Evolutionary conservation across 2,329 filamentous ascomycete species (phyloP), one percentile per base, ranked within the genome.

Genomic region (Xylariales sp.): DNA sequence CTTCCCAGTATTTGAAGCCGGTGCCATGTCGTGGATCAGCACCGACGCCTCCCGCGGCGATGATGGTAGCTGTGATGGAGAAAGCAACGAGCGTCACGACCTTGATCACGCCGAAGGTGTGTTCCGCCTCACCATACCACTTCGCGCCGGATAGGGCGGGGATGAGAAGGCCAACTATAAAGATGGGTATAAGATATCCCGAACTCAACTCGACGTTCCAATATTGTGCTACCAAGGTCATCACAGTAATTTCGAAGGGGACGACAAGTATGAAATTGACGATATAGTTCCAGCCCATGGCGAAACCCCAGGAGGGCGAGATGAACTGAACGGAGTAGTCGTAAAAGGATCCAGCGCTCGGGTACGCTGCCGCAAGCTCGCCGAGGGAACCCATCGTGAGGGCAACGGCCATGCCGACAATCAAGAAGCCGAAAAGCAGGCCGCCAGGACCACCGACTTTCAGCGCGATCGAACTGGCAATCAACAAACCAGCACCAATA

Each of bases 61-160:
- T 66, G 39, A 77, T 63, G 38, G 78, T 69, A 12, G 71, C 74
- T 4, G 77, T 61, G 41, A 81, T 61, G 46, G 81, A 75, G 58
- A 82, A 82, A 14, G 73, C 71, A 18, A 71, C 57, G 48, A 74
- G 64, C 22, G 76, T 73, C 21, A 64, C 45, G 43, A 76, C 63
- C 52, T 78, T 78, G 45, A 75, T 65, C 8, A 70, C 57, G 21
- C 66, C 66, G n/a, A 78, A 68, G 12, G 68, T 49, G 42, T 76
- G 76, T 51, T 79, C 75, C 25, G 74, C 66, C 55, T 66, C 69
- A 47, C 55, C 69, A 46, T 65, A 71, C 46, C 64, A 65, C 31
- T 52, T 58, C 6, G 73, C 68, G 2, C 73, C 73, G 33, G 70
- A 70, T 20, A 70, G 53, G 39, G 71, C 66, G 38, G 72, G 66